Evolutionary conservation across 805 yeast genomes (phyloP).

Genomic region (Zygoascus flipseniorum): DNA sequence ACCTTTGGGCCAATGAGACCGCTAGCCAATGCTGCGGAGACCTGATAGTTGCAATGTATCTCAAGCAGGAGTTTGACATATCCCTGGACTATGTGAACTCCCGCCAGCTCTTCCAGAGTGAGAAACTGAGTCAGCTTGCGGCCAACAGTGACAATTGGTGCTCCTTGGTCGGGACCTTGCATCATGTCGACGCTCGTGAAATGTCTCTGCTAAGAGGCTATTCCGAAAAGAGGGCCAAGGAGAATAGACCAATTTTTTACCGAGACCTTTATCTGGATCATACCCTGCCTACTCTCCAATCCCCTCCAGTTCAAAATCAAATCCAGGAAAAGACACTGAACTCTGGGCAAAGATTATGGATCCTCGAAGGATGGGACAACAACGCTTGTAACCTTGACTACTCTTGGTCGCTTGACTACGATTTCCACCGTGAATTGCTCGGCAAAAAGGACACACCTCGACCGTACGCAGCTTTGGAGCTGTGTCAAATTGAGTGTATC

Average conservation of each 20-base stretch:
- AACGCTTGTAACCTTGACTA: slow-evolving; percentile 17
- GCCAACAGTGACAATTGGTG: slow-evolving; percentile 21
- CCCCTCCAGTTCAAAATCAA: background rate
- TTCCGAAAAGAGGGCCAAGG: background rate
- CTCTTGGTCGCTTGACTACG: slow-evolving; percentile 8
- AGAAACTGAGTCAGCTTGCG: slow-evolving; percentile 14
- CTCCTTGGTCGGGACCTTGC: slow-evolving; percentile 24
- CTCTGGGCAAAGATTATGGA: background rate
- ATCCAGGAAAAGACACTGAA: background rate
- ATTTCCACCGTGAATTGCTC: background rate
- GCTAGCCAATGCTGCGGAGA: slow-evolving; percentile 30
- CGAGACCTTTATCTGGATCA: background rate
- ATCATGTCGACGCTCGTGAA: slow-evolving; percentile 6
- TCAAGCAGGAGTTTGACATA: slow-evolving; percentile 14
- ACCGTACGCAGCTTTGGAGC: slow-evolving; percentile 16
- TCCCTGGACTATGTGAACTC: slow-evolving; percentile 5
- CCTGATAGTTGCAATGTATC: slow-evolving; percentile 22
- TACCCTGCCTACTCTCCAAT: background rate
- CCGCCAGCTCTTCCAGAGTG: slow-evolving; percentile 25
- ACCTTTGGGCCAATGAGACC: slow-evolving; percentile 12
- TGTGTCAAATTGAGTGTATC: slow-evolving; percentile 20
- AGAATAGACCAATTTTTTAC: background rate
- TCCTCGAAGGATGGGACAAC: slow-evolving; percentile 23
- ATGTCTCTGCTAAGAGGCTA: background rate
- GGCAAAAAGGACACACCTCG: background rate